Base-by-base conservation (phyloP, 1,284 basidiomycete species). In the Cystobasidium pallidum region DNA sequence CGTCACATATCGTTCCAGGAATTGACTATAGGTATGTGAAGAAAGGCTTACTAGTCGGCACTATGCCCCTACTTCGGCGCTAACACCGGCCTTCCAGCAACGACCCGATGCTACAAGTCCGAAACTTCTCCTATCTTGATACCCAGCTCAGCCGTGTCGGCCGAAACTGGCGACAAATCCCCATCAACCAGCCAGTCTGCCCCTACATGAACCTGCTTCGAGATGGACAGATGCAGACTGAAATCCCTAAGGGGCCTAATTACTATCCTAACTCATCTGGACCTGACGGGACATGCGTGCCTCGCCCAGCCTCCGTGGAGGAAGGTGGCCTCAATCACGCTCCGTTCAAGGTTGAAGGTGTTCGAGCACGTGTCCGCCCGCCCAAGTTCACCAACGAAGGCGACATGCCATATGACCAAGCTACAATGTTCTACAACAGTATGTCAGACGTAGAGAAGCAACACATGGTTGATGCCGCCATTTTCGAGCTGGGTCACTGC, bases 81-180 rank as follows among this genome's bases (percentile, higher is more conserved):
- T 57, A 10, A 57, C 24, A 57, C 32, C 21, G 13, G 34, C 7
- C 3, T 4, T 89, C 90, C 80, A 88, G 87, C 74, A 86, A 90
- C 77, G 91, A 92, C 78, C 91, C 91, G 2, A 82, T 93, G 24
- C 83, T 93, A n/a, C 89, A 91, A 81, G 88, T 88, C 19, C 84
- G 91, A 51, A 91, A 91, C 81, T 92, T 92, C 81, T 89, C 87
- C 0, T 93, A 92, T 81, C 87, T 88, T 75, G 90, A 91, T 79
- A 92, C 90, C 10, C 78, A 78, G 66, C 75, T 91, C 58, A 84
- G 86, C 1, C 85, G 90, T 36, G 91, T 91, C 21, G 81, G 89
- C 2, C n/a, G 65, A 76, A 79, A 80, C 76, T 80, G 79, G 58
- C 75, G 87, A 28, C 78, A 82, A 83, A 82, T 92, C 30, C 91